Base-by-base conservation (phyloP, 1,284 basidiomycete species). In the Sanghuangporus weigelae region DNA sequence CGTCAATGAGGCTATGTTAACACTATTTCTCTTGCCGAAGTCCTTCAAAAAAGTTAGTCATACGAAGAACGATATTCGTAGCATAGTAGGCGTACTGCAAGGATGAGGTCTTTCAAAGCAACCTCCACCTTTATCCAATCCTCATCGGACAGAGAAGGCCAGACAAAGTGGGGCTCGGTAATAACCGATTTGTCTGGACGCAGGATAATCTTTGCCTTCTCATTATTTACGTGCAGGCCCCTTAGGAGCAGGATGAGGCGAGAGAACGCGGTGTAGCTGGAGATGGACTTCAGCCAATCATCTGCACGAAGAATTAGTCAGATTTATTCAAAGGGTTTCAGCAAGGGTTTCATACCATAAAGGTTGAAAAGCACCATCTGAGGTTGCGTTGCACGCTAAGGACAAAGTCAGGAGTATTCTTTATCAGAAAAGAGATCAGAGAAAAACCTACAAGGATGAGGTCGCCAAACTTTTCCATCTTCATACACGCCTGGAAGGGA, bases 81-180 rank as follows among this genome's bases (percentile, higher is more conserved):
- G 65, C 51, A 69, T 46, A 55, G 38, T n/a, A 39, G 31, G 75
- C 84, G 65, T 71, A 89, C 89, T 67, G 90, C 90, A 58, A 96
- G 79, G 72, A 96, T 96, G 55, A 96, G 84, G 69, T 96, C 94
- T 75, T 93, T 96, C 79, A 99, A 89, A 1, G 96, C 96, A 53
- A 98, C 93, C 79, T 99, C 97, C 51, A 98, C 97, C 78, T 97
- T 96, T 79, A 99, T 98, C 97, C 97, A 99, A 70, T 98, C 96
- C 69, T 98, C 95, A 71, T 99, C 96, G 26, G 81, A 81, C 58
- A 99, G 81, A 1, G 95, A 92, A 7, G 97, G 97, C 96, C 96
- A 99, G 44, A 99, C 95, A 75, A 98, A 95, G 77, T 99, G 96
- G 57, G 96, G 93, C 76, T 98, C 95, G 3, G 97, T 99, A 70